These are phyloP conservation scores for Ulvella scutata DNA, from an alignment of 139 green algal species.

Conservation along the genomic window DNA sequence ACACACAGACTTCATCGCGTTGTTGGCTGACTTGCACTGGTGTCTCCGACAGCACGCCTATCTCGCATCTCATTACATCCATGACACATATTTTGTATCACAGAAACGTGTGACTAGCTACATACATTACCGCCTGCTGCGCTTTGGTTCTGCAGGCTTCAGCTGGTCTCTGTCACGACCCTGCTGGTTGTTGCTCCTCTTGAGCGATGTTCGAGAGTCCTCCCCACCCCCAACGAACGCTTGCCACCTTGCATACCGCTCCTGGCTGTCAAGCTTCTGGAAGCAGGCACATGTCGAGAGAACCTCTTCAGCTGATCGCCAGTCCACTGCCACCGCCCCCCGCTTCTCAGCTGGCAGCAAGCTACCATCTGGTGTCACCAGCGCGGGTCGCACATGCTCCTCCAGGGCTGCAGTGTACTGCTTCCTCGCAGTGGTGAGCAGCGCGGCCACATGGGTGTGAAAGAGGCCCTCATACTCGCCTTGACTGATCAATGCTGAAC, in stretches of 20 bases:
- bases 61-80: no score
- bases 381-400: background rate
- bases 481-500: background rate
- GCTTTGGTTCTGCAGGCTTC: no score
- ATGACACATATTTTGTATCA: no score
- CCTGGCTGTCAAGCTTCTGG: background rate
- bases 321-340: background rate
- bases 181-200: no score
- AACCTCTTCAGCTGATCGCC: background rate
- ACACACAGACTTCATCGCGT: no score
- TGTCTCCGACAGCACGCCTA: no score
- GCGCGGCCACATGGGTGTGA: background rate
- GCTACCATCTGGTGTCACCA: background rate
- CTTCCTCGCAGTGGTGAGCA: background rate
- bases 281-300: background rate
- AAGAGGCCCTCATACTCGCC: background rate
- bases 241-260: background rate
- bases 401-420: background rate
- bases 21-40: no score
- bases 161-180: no score
- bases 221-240: no score
- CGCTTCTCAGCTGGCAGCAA: background rate
- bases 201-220: no score
- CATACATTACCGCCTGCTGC: no score
- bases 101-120: no score